Evolutionary conservation across 495 filamentous ascomycete genomes (phyloP).

Genomic region (Penicillium roqueforti): DNA sequence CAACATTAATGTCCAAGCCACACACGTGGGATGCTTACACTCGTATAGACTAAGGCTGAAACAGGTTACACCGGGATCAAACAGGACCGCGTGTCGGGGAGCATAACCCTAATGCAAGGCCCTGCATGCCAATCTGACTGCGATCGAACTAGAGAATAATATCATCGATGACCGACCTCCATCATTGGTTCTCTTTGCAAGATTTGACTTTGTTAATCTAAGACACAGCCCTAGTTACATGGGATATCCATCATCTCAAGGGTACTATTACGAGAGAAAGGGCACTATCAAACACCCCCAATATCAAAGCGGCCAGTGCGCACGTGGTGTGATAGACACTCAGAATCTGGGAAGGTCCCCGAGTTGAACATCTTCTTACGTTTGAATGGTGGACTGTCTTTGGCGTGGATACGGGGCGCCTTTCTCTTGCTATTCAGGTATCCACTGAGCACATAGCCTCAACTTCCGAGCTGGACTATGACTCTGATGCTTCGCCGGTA

Average conservation of each 20-base stretch:
- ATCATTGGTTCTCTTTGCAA: neutral
- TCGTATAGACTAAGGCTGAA: neutral
- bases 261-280: neutral
- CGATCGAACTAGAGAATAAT: neutral
- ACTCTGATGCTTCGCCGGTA: neutral
- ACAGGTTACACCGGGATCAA: neutral
- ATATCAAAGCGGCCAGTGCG: neutral
- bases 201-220: neutral
- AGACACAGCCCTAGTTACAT: neutral
- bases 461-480: neutral
- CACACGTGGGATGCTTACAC: neutral
- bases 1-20: neutral
- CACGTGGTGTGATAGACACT: neutral
- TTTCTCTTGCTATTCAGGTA: neutral
- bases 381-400: neutral
- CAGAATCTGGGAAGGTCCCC: neutral
- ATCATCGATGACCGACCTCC: neutral
- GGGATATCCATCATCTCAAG: neutral
- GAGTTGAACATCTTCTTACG: neutral
- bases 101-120: neutral
- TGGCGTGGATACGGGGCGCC: neutral
- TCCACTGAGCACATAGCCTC: neutral
- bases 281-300: neutral
- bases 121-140: slow-evolving; percentile 3
- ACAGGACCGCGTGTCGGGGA: neutral